Evolutionary conservation across 169 alveolate species (phyloP).

Genomic region (Blepharisma undulans): DNA sequence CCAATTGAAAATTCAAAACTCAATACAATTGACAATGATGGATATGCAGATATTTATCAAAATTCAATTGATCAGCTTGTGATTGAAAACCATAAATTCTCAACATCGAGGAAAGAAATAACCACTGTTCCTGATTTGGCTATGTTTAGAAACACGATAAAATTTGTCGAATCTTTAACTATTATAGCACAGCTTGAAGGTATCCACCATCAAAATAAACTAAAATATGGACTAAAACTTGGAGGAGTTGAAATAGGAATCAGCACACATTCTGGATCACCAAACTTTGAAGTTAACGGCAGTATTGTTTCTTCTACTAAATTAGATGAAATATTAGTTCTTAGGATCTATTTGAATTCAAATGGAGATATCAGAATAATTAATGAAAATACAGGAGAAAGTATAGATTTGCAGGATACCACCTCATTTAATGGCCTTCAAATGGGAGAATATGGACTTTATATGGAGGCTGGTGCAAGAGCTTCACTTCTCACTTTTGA

Average conservation of each 20-base stretch:
- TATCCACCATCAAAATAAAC: not conserved
- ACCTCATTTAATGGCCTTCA: not conserved
- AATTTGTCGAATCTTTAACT: not conserved
- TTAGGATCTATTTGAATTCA: not conserved
- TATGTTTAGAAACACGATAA: not conserved
- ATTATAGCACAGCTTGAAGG: slow-evolving; percentile 6
- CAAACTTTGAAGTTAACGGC: not conserved
- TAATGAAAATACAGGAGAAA: not conserved
- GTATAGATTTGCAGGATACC: not conserved
- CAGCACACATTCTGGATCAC: not conserved
- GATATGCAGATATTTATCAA: slow-evolving; percentile 20
- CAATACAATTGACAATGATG: not conserved
- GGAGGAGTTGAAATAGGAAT: not conserved
- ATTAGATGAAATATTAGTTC: not conserved
- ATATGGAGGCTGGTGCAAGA: not conserved
- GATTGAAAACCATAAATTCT: not conserved
- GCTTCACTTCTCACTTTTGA: not conserved
- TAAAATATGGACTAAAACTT: not conserved
- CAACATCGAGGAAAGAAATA: not conserved
- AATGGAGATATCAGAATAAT: not conserved
- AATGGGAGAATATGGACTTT: not conserved
- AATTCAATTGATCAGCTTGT: not conserved
- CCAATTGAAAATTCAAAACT: not conserved
- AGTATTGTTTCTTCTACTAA: not conserved
- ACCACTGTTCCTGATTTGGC: not conserved